Evolutionary conservation across 75 land plant species (phyloP), one percentile per base, ranked within the genome.

Genomic region (Pinus tabuliformis): DNA sequence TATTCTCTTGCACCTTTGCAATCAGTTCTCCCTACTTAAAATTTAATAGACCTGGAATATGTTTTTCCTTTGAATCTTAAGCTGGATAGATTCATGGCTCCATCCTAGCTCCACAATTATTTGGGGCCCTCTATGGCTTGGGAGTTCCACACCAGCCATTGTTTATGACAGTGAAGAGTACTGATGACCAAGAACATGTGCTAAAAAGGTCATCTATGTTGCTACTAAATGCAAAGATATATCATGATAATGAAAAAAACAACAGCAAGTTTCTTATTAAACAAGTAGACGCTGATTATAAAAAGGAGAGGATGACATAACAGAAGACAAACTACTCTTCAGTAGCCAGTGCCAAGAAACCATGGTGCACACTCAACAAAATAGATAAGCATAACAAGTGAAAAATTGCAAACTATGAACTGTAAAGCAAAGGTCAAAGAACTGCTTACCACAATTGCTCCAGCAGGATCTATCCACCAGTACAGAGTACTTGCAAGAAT

Each of bases 391-490:
- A 3, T 68, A 42, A 39, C 8, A 36, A 20, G 3, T 59, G 30
- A 11, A 49, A 49, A 9, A 1, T 11, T 59, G 30, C 54, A 49
- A 49, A 9, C 54, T 49, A 49, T 49, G 21, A 28, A 59, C 33
- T 54, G 42, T 75, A 33, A 56, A 59, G 77, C 11, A 6, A 39
- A 45, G 39, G 22, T 63, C 73, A 63, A 17, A 6, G 71, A 59
- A 75, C 5, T 33, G 22, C 24, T 28, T 15, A 76, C 60, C 83
- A 83, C 84, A n/a, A 83, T 83, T 21, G 84, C 84, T 24, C 83
- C 83, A 39, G 78, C 72, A 21, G 84, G 84, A 70, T 83, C 84
- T 58, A 83, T 83, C 84, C 84, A 80, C 84, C 84, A 83, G 20
- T 24, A 20, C 13, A 72, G 74, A 3, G 26, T 20, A 77, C 49